phyloP scores from a whole-genome alignment of 495 filamentous ascomycete species.

The Tuber calosporum region DNA sequence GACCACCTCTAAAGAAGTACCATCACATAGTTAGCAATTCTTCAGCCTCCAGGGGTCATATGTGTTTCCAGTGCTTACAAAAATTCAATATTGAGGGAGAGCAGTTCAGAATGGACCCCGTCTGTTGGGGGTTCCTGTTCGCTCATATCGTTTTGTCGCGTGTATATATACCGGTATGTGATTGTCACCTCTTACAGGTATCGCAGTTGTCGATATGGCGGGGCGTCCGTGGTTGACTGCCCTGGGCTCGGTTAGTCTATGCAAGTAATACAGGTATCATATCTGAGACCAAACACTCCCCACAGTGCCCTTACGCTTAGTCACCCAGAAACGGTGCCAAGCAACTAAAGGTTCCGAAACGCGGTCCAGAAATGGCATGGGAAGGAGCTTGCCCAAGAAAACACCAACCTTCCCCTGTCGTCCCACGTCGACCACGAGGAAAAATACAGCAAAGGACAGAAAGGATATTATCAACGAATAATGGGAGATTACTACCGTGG shows the following conservation, averaged over 20 bases:
- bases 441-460: background rate
- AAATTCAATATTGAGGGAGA: slow-evolving; percentile 65
- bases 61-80: slow-evolving; percentile 49
- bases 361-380: slow-evolving; percentile 16
- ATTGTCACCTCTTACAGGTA: background rate
- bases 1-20: slow-evolving; percentile 60
- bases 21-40: slow-evolving; percentile 3
- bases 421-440: background rate
- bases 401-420: slow-evolving; percentile 4
- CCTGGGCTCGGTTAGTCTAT: too few species aligned
- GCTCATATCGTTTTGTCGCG: slow-evolving; percentile 16
- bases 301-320: background rate
- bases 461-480: slow-evolving; percentile 5
- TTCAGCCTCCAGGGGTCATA: slow-evolving; percentile 7
- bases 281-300: background rate
- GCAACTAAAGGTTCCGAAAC: slow-evolving; percentile 19
- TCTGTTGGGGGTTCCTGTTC: background rate
- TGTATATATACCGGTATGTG: slow-evolving; percentile 27
- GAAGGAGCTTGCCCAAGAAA: slow-evolving; percentile 6
- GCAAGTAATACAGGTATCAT: too few species aligned
- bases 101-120: background rate
- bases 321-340: slow-evolving; percentile 16
- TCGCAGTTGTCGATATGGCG: background rate
- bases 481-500: slow-evolving; percentile 43
- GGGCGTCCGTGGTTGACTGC: background rate